phyloP scores from a whole-genome alignment of 768 basidiomycete genomes.

The Rhizopogon salebrosus region DNA sequence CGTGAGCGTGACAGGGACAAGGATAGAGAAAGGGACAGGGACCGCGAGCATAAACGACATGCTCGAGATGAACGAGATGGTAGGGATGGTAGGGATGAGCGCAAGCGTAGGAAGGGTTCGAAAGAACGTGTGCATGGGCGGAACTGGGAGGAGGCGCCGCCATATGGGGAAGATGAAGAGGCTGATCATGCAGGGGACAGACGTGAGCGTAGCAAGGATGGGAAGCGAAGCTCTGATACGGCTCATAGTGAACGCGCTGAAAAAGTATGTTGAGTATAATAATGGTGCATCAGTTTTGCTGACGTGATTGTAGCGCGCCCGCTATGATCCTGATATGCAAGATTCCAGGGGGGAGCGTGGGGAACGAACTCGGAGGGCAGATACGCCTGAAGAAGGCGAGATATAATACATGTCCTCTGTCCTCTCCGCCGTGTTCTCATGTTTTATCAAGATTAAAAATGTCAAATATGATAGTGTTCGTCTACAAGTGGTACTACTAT shows the following conservation, averaged over 20 bases:
- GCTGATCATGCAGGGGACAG: conserved; percentile 26
- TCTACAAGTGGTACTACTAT: conserved; percentile 13
- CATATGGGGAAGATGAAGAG: conserved; percentile 37
- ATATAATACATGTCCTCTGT: conserved; percentile 40
- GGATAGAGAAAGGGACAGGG: conserved; percentile 33
- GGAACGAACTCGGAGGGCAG: conserved; percentile 43
- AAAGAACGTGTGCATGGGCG: conserved; percentile 34
- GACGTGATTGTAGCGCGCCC: conserved; percentile 39
- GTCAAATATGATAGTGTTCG: not conserved
- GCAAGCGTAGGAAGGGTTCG: conserved; percentile 36
- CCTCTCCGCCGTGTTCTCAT: not conserved
- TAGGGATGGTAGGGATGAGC: conserved; percentile 45
- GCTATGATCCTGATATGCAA: conserved; percentile 44
- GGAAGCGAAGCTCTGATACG: conserved; percentile 36
- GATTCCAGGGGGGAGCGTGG: conserved; percentile 40
- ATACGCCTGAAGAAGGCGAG: conserved; percentile 86
- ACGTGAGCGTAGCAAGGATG: conserved; percentile 44
- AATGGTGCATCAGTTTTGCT: conserved; percentile 1
- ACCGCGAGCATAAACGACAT: conserved; percentile 40
- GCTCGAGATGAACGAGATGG: conserved; percentile 54
- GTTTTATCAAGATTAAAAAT: not conserved
- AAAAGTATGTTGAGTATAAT: conserved; percentile 42
- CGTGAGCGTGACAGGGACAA: conserved; percentile 37
- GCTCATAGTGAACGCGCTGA: conserved; percentile 54
- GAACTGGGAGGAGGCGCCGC: conserved; percentile 47